Conservation (phyloP, 495 filamentous ascomycete genomes). For the Xylaria flabelliformis region DNA sequence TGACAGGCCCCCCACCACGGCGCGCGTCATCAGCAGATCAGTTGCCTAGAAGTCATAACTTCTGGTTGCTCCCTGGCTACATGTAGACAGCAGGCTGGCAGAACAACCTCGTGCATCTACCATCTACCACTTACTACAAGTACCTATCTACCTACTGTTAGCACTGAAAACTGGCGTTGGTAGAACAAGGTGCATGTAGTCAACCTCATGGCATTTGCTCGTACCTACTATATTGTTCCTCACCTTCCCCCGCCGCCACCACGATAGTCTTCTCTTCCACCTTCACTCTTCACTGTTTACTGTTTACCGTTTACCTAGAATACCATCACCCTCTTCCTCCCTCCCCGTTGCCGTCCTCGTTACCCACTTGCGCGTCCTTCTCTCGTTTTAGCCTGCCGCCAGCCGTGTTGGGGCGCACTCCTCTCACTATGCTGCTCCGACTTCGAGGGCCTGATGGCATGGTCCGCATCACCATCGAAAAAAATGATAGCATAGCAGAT, state of each 20-base stretch:
- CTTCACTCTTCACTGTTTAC: background rate
- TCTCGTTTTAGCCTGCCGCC: background rate
- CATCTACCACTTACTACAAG: background rate
- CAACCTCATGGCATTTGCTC: background rate
- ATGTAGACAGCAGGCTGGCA: background rate
- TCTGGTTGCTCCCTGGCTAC: background rate
- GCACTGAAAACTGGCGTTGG: background rate
- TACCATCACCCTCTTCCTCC: too few relatives aligned
- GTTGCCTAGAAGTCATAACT: slow-evolving; percentile 35
- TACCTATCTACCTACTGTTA: too few relatives aligned
- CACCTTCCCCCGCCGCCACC: background rate
- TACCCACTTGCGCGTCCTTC: too few relatives aligned
- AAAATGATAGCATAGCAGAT: slow-evolving; percentile 58
- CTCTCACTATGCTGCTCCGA: slow-evolving; percentile 66
- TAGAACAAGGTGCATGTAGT: background rate
- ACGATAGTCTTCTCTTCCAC: background rate
- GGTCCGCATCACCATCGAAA: slow-evolving; percentile 69
- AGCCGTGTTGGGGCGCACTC: background rate
- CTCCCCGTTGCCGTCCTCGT: background rate
- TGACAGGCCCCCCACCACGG: slow-evolving; percentile 24
- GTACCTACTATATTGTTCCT: background rate
- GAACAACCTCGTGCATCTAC: background rate
- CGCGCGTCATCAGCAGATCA: slow-evolving; percentile 44
- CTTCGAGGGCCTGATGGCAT: slow-evolving; percentile 74
- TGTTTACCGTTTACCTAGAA: background rate